Percentiles rank a stretch among this genome's conserved stretches.
phyloP scores from a whole-genome alignment of 805 yeast genomes.

The Cyberlindnera mrakii region DNA sequence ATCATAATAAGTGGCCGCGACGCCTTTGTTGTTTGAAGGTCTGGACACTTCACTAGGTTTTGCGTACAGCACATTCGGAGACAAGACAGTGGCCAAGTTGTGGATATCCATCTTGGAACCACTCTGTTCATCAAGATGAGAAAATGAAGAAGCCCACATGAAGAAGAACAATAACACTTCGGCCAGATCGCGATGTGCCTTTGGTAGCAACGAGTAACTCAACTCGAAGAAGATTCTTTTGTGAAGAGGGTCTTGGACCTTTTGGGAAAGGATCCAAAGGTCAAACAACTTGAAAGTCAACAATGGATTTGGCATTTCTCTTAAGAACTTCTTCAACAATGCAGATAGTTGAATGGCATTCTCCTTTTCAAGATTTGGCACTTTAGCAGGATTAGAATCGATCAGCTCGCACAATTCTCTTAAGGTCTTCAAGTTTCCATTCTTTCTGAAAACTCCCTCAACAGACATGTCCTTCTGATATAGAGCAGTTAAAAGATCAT shows the following conservation, averaged over 20 bases:
- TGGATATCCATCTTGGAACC: conserved; percentile 96
- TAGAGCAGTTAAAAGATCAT: conserved; percentile 78
- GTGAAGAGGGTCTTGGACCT: conserved; percentile 36
- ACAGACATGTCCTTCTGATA: conserved; percentile 89
- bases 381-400: conserved; percentile 63
- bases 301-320: conserved; percentile 91
- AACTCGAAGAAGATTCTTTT: conserved; percentile 53
- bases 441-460: conserved; percentile 93
- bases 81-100: conserved; percentile 89
- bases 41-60: conserved; percentile 32
- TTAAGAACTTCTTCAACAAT: conserved; percentile 77
- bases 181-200: conserved; percentile 72
- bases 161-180: conserved; percentile 84
- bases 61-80: conserved; percentile 81
- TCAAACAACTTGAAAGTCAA: conserved; percentile 71
- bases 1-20: conserved; percentile 28
- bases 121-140: conserved; percentile 83
- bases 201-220: conserved; percentile 73
- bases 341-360: conserved; percentile 92
- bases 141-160: conserved; percentile 93
- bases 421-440: conserved; percentile 85
- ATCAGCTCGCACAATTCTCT: conserved; percentile 68
- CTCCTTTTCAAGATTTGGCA: conserved; percentile 68
- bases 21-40: conserved; percentile 22
- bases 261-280: conserved; percentile 70